Evolutionary conservation across 345 rosid species (phyloP).

Genomic region (Citrus inodora): DNA sequence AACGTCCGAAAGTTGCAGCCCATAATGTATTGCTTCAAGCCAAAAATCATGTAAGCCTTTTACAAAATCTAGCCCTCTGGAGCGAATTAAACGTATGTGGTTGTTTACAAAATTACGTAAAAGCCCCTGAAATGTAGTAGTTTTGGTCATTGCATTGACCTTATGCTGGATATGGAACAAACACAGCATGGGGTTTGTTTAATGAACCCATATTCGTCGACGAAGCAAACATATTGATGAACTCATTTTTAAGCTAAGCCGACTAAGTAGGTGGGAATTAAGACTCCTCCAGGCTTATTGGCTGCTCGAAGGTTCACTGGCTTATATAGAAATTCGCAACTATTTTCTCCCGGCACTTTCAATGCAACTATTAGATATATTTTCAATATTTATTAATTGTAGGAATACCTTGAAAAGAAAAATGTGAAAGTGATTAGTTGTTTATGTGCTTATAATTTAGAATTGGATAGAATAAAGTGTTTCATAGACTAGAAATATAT

Average conservation of each 20-base stretch:
- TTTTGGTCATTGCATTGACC: conserved; percentile 1
- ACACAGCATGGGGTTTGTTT: background rate
- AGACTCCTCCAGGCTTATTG: too few species aligned
- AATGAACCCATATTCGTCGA: background rate
- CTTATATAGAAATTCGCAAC: too few species aligned
- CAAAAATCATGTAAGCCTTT: background rate
- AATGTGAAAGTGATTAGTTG: too few species aligned
- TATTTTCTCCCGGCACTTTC: too few species aligned
- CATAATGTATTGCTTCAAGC: too few species aligned
- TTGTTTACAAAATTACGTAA: background rate
- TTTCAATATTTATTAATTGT: too few species aligned
- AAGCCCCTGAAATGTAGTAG: background rate
- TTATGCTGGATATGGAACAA: background rate
- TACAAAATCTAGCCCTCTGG: conserved; percentile 17
- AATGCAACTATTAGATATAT: too few species aligned
- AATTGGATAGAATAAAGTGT: too few species aligned
- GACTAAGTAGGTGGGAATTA: background rate
- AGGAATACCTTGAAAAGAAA: too few species aligned
- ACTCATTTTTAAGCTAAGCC: background rate
- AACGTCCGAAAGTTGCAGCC: background rate
- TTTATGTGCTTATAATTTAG: too few species aligned
- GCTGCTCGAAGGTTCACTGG: too few species aligned
- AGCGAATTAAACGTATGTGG: conserved; percentile 16
- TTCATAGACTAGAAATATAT: too few species aligned
- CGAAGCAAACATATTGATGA: background rate